Conservation (phyloP, 305 asterid genomes). For the Fraxinus latifolia region DNA sequence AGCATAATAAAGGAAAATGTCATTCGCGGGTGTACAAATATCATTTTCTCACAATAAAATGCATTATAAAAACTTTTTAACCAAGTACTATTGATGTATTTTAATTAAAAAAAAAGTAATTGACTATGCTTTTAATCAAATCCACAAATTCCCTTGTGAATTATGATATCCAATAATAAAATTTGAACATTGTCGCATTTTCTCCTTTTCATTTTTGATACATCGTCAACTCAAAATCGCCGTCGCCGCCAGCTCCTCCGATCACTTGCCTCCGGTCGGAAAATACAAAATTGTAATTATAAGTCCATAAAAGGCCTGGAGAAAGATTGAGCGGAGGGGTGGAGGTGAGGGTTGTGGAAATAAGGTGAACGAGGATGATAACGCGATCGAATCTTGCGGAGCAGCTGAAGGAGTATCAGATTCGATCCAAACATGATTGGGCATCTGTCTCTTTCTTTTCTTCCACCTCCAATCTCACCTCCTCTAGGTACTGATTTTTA, state of each 20-base stretch:
- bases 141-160: too few relatives aligned
- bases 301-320: background rate
- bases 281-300: background rate
- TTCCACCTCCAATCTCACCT: conserved; percentile 58
- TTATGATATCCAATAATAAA: background rate
- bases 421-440: conserved; percentile 88
- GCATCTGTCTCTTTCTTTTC: conserved; percentile 77
- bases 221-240: background rate
- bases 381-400: conserved; percentile 94
- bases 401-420: conserved; percentile 88
- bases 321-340: conserved; percentile 4
- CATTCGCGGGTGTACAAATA: too few relatives aligned
- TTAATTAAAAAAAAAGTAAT: too few relatives aligned
- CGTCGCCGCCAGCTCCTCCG: background rate
- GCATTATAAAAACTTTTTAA: too few relatives aligned
- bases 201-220: background rate
- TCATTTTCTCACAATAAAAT: too few relatives aligned
- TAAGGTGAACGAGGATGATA: conserved; percentile 45
- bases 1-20: too few relatives aligned
- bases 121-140: too few relatives aligned
- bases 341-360: conserved; percentile 25
- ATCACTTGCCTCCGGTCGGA: background rate
- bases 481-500: conserved; percentile 46
- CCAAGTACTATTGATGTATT: too few relatives aligned
- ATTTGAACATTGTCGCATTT: background rate